Conservation (phyloP, 352 stramenopile species). For the Phytophthora aleatoria region DNA sequence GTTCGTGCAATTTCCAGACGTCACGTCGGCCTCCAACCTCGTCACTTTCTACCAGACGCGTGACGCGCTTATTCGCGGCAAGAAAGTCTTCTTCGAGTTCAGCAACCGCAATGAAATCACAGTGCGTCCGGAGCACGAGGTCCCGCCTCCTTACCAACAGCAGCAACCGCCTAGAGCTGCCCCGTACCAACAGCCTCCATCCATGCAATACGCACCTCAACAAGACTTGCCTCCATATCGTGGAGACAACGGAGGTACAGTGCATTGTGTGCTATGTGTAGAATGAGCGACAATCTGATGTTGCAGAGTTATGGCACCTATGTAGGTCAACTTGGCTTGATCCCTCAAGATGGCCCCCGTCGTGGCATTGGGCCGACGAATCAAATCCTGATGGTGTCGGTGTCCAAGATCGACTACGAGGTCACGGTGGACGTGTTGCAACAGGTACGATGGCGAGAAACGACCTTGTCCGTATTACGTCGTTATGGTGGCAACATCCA, state of each 20-base stretch:
- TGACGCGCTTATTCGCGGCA: conserved; percentile 75
- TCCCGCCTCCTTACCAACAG: conserved; percentile 31
- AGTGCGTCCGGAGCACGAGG: conserved; percentile 34
- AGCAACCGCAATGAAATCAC: conserved; percentile 74
- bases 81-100: conserved; percentile 83
- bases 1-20: conserved; percentile 81
- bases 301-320: background rate
- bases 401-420: conserved; percentile 86
- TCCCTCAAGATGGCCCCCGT: conserved; percentile 28
- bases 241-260: conserved; percentile 23
- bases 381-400: conserved; percentile 79
- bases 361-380: conserved; percentile 51
- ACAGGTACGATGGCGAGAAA: conserved; percentile 37
- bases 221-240: conserved; percentile 23
- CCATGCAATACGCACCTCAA: conserved; percentile 27
- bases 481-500: background rate
- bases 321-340: conserved; percentile 29
- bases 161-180: conserved; percentile 20
- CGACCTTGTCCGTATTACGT: background rate
- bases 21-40: conserved; percentile 65
- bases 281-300: background rate
- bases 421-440: conserved; percentile 83
- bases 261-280: background rate
- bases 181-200: conserved; percentile 28
- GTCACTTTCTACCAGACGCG: conserved; percentile 81